Base-by-base conservation (phyloP, 192 early-diverging fungal species). In the Podochytrium sp. region DNA sequence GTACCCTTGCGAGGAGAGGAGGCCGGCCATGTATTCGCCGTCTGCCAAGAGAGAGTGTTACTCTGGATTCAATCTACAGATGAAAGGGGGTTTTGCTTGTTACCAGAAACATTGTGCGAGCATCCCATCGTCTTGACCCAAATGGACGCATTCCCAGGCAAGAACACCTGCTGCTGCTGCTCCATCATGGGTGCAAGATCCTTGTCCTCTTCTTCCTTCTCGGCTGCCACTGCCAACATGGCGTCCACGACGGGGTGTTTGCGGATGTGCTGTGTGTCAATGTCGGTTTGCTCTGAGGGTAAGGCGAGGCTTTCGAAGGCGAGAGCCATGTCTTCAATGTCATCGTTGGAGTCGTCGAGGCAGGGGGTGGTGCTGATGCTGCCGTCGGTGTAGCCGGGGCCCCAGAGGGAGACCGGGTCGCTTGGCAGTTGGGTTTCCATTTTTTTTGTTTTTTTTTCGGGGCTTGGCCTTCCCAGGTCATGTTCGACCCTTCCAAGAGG, bases 1-100 rank as follows among this genome's bases (percentile, higher is more conserved):
- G 68, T 89, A 87, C 39, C 87, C 87, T 32, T 86, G 62, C 14
- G 76, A 71, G 0, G 78, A 76, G 4, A 89, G 74, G 5, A 86
- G 57, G 25, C 87, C 87, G n/a, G 84, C 82, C 85, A 87, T 87
- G 69, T 87, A 87, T 73, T 87, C 86, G 20, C 83, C 79, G 61
- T 84, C 83, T 72, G 32, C 16, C 1, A 41, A 65, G 27, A 65
- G 4, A 0, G 29, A 65, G 6, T 23, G n/a, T n/a, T n/a, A n/a
- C n/a, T n/a, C n/a, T n/a, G n/a, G 61, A 52, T 78, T 79, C 79
- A 35, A 75, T 57, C 47, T 14, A 42, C 23, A 25, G 2, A 4
- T 30, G 10, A 16, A n/a, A 35, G n/a, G 50, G 35, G n/a, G 25
- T 33, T 50, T 73, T 25, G 12, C 18, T 10, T 41, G 39, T 20